These are phyloP conservation scores for Ophiostoma populinum DNA, from an alignment of 2,329 filamentous ascomycete species.

Conservation along the genomic window DNA sequence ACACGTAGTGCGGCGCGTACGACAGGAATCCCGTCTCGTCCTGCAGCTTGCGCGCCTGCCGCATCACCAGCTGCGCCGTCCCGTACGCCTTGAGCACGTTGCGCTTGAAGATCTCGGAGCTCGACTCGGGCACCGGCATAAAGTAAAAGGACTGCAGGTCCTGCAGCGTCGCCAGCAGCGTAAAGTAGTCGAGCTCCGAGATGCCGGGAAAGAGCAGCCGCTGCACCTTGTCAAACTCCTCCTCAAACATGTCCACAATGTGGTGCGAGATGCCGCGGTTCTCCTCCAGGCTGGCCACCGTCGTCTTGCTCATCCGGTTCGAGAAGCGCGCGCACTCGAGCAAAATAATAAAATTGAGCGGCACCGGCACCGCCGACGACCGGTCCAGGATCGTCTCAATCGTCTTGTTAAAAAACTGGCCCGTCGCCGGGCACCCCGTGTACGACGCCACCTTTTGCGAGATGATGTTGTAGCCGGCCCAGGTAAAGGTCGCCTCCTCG, in stretches of 20 bases:
- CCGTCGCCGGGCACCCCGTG: constrained; percentile 28
- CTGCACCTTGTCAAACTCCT: constrained; percentile 32
- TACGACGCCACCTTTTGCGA: constrained; percentile 27
- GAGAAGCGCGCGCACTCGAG: constrained; percentile 34
- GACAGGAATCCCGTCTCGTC: constrained; percentile 21
- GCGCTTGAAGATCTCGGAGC: constrained; percentile 22
- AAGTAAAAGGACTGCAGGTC: constrained; percentile 38
- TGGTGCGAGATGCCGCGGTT: constrained; percentile 28
- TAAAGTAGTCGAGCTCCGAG: constrained; percentile 31
- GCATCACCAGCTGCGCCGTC: constrained; percentile 29
- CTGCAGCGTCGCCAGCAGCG: constrained; percentile 29
- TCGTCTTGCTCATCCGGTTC: constrained; percentile 30
- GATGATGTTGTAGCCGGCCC: constrained; percentile 35
- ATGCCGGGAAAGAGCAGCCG: constrained; percentile 27
- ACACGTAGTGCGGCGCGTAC: constrained; percentile 32
- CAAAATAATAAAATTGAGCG: constrained; percentile 27
- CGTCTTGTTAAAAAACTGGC: constrained; percentile 29
- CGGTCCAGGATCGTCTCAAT: constrained; percentile 27
- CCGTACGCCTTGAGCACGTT: constrained; percentile 29
- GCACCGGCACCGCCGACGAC: constrained; percentile 22
- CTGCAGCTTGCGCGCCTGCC: constrained; percentile 25
- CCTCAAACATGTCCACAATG: constrained; percentile 30
- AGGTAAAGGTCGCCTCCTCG: constrained; percentile 34
- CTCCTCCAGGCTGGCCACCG: constrained; percentile 29
- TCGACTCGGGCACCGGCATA: constrained; percentile 23